Base-by-base conservation (phyloP, 208 protist species). In the Wallacemonas sp. region DNA sequence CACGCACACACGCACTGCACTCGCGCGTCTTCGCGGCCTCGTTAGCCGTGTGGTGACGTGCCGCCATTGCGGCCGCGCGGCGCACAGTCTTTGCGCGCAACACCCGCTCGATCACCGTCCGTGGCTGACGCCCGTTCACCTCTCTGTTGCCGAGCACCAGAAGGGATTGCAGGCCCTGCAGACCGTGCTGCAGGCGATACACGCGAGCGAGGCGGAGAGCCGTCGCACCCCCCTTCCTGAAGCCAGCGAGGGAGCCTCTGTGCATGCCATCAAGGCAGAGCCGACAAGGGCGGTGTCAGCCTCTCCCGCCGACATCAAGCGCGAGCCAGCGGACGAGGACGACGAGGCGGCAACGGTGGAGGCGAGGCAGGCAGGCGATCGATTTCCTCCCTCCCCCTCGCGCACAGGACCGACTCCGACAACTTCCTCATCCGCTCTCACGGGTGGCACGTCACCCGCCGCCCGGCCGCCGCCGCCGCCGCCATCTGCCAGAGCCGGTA, bases 51-150 rank as follows among this genome's bases (percentile, higher is more conserved):
- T 74, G 7, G 14, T 85, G 32, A 64, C 48, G 28, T 89, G 86
- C 55, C 50, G 48, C 42, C 25, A 29, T 10, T 89, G 86, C 55
- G 64, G 70, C 25, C 84, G 74, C 16, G 31, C 63, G 32, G 85
- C 80, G 45, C 86, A 92, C 57, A 63, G 71, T 11, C 48, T 57
- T 10, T 92, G 86, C 66, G 75, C 77, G 18, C 39, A 70, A 12
- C 52, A 87, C 32, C 18, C 75, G 67, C 64, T 78, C 59, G 26
- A 59, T 66, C 33, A 55, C 62, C 46, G 69, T 33, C 70, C 29
- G 57, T 71, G 63, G 67, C 42, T 31, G 61, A 25, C 26, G 3
- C 61, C 8, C 22, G 33, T 0, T 36, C 29, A 45, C 28, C 28
- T 45, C 16, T 31, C 29, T 22, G 23, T 28, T 14, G 49, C 38